Conservation (phyloP, 495 filamentous ascomycete species). For the Parathielavia appendiculata region DNA sequence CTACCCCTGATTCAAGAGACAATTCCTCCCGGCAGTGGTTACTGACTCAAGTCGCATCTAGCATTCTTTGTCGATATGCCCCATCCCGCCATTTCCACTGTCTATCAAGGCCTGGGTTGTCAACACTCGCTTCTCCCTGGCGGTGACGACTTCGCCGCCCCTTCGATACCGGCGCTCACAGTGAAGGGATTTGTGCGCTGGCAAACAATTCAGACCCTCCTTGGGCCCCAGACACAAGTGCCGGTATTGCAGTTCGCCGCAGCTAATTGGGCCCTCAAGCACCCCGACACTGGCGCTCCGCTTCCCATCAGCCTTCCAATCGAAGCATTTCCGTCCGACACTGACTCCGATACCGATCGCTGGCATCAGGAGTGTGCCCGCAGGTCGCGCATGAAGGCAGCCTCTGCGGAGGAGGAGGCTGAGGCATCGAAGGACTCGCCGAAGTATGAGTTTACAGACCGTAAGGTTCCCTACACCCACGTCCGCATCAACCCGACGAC, state of each 20-base stretch:
- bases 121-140: constrained; percentile 67
- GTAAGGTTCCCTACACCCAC: constrained; percentile 22
- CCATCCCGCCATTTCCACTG: constrained; percentile 69
- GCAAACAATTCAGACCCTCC: constrained; percentile 87
- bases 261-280: constrained; percentile 63
- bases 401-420: constrained; percentile 9
- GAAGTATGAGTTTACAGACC: constrained; percentile 22
- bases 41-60: constrained; percentile 6
- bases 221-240: constrained; percentile 84
- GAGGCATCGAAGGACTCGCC: constrained; percentile 24
- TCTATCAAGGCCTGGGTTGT: constrained; percentile 88
- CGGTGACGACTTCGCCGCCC: constrained; percentile 64
- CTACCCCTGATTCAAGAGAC: not conserved
- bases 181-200: constrained; percentile 81
- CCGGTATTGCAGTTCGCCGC: constrained; percentile 79
- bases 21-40: too few relatives aligned
- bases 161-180: constrained; percentile 76
- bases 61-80: constrained; percentile 73
- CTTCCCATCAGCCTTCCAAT: constrained; percentile 76
- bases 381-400: constrained; percentile 37
- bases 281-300: constrained; percentile 61
- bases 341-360: constrained; percentile 69
- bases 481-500: constrained; percentile 19
- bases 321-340: constrained; percentile 65
- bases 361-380: constrained; percentile 76